Evolutionary conservation across 1,284 basidiomycete genomes (phyloP), one percentile per base, ranked within the genome.

Genomic region (Rhodotorula sp.): DNA sequence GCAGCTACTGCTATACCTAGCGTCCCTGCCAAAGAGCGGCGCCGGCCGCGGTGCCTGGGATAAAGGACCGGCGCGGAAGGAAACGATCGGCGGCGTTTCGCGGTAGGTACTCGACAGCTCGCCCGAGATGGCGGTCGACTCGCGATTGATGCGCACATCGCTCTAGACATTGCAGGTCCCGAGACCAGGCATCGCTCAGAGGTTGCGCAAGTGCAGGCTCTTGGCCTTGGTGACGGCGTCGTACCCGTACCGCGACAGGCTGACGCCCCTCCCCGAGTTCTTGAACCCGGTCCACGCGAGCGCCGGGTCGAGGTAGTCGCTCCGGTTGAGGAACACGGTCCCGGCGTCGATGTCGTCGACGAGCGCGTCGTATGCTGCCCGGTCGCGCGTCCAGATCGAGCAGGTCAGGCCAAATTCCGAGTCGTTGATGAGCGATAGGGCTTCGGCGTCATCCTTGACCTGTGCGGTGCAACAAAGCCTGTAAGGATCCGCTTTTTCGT

Each of bases 221-320:
- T 92, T 91, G 17, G 88, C 86, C 71, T 88, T 83, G 9, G 91
- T 92, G 41, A 91, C 85, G 75, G 91, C 90, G 78, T 91, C 90
- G 78, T 89, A 92, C 0, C 92, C 93, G 73, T 93, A 92, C 79
- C 89, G 89, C 80, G 91, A 93, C 77, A 97, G 83, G 78, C 91
- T 93, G 73, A 97, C 84, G 4, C 96, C 96, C 46, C 93, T 85
- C 25, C 96, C 95, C 67, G 91, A 93, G 80, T 97, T 85, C 84
- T 97, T 98, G 68, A 93, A 90, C 3, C 95, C 95, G 2, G 90
- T 91, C 95, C 96, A 98, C 2, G 92, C 88, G 4, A 97, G 84
- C 2, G 93, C 92, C 3, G 95, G 94, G 80, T 97, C 94, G 53
- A 96, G 85, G 79, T 85, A 90, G 81, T 97, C 94, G 74, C 91